These are phyloP conservation scores for Candida nanaspora DNA, from an alignment of 805 yeast genomes.

Conservation along the genomic window DNA sequence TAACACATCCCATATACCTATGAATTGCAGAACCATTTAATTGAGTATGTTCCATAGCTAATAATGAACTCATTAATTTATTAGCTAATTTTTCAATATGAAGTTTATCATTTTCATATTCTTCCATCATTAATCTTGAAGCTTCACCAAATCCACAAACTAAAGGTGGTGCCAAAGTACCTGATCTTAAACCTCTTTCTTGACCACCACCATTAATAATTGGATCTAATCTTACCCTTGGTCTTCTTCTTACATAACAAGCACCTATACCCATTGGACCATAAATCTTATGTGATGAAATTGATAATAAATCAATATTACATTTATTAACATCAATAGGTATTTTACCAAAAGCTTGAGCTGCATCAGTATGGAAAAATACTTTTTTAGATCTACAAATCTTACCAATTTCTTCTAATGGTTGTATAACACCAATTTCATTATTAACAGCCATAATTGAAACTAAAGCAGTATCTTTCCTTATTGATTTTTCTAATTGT, in stretches of 20 bases:
- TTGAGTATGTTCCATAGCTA: conserved; percentile 81
- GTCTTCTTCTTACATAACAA: conserved; percentile 90
- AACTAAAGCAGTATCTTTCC: conserved; percentile 86
- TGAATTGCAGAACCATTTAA: conserved; percentile 75
- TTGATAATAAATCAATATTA: conserved; percentile 89
- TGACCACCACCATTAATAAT: conserved; percentile 97
- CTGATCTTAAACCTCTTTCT: conserved; percentile 95
- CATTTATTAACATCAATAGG: conserved; percentile 86
- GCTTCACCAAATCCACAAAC: conserved; percentile 98
- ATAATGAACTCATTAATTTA: conserved; percentile 64
- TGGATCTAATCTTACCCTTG: conserved; percentile 95
- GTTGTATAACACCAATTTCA: conserved; percentile 97
- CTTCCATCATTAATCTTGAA: conserved; percentile 71
- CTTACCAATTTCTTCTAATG: conserved; percentile 85
- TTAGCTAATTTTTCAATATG: conserved; percentile 69
- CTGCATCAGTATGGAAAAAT: conserved; percentile 96
- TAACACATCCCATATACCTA: conserved; percentile 90
- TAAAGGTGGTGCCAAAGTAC: conserved; percentile 95
- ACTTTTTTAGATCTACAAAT: conserved; percentile 83
- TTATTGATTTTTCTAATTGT: conserved; percentile 71
- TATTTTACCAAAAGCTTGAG: conserved; percentile 95
- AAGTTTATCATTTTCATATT: conserved; percentile 62
- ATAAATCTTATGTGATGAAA: conserved; percentile 92
- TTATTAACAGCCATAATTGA: conserved; percentile 97
- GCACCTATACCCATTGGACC: conserved; percentile 99